Evolutionary conservation across 306 rosid genomes (phyloP), one percentile per base, ranked within the genome.

Genomic region (Vigna unguiculata): DNA sequence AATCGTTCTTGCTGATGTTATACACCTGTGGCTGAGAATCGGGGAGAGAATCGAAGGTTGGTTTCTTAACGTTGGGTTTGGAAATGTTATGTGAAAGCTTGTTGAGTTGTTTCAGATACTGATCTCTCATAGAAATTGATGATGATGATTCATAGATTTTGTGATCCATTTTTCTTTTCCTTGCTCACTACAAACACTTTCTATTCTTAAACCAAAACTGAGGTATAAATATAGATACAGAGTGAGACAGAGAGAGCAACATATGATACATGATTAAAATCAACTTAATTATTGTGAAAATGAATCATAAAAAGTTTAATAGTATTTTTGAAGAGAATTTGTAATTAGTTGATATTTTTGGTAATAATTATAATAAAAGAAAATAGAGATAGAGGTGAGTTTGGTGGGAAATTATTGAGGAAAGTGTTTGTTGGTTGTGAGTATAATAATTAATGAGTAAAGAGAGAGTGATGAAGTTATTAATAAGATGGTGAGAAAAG

Each of bases 1-100:
- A 65, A 20, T 65, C 71, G 34, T 0, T 65, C 34, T 65, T 65
- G 71, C 71, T 65, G 17, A 65, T 65, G 34, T 65, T 65, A 12
- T 65, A 65, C 17, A 65, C 71, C 9, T 65, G 71, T 11, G 71
- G 52, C 6, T 65, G 52, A 65, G 52, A 65, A 6, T 65, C 52
- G 12, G 70, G 32, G 47, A 17, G 28, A n/a, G 59, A 53, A 14
- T 9, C 28, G 4, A 53, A 53, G 2, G 59, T 9, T 6, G 59
- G 28, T 53, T 53, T 53, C 59, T 53, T 53, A 53, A 53, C 3
- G 28, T 63, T 63, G 49, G 71, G 34, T 65, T 65, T 40, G 52
- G 71, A 65, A 7, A 65, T 65, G 52, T 12, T 65, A 20, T 41
- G 52, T 6, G 71, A 65, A 12, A 65, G 34, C 34, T 41, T 65